phyloP scores from a whole-genome alignment of 2,329 filamentous ascomycete species.

The Ophiobolus disseminans region DNA sequence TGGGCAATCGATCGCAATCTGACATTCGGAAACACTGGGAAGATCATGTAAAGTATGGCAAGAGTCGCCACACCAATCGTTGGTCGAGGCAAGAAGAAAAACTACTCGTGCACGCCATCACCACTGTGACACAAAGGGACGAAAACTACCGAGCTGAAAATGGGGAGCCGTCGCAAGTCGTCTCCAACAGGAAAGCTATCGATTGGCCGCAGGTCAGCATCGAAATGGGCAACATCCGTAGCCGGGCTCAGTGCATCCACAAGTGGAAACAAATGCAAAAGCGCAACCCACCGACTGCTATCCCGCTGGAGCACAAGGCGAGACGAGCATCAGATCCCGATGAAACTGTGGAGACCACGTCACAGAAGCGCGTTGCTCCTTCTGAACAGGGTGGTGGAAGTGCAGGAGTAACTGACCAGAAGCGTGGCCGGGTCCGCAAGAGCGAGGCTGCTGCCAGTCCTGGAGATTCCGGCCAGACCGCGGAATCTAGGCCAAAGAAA shows the following conservation, averaged over 20 bases:
- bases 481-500: neutral
- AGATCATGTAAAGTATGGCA: conserved; percentile 69
- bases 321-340: conserved; percentile 5
- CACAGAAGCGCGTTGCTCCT: too few species aligned
- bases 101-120: conserved; percentile 60
- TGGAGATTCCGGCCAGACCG: too few species aligned
- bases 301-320: conserved; percentile 22
- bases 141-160: conserved; percentile 32
- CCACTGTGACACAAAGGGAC: conserved; percentile 60
- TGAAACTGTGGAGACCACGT: conserved; percentile 3
- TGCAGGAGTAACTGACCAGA: too few species aligned
- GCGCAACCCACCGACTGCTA: conserved; percentile 11
- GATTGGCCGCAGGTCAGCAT: conserved; percentile 71
- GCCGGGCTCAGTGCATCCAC: conserved; percentile 69
- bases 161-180: conserved; percentile 33
- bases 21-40: conserved; percentile 75
- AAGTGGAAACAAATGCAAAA: conserved; percentile 65
- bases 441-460: too few species aligned
- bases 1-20: conserved; percentile 68
- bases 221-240: conserved; percentile 67
- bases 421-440: neutral
- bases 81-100: conserved; percentile 70
- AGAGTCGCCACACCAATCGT: conserved; percentile 58
- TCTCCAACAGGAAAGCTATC: conserved; percentile 63
- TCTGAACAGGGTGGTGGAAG: too few species aligned